phyloP scores from a whole-genome alignment of 2,329 filamentous ascomycete species.

The Bertia moriformis region DNA sequence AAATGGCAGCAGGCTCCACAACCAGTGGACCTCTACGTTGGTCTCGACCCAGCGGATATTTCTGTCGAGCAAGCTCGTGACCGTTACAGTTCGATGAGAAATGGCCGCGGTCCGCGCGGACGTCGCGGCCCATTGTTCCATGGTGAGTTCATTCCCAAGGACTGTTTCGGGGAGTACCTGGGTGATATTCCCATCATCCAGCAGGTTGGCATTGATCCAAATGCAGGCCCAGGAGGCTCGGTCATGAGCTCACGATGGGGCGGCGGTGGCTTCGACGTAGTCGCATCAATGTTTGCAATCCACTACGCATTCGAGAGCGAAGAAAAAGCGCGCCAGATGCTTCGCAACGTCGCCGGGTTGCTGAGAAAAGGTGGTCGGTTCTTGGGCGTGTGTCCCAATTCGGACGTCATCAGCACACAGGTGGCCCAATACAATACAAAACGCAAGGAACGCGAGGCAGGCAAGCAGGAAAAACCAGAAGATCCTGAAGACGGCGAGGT shows the following conservation, averaged over 20 bases:
- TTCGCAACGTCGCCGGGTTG: conserved; percentile 77
- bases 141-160: conserved; percentile 75
- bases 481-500: conserved; percentile 26
- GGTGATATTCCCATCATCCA: conserved; percentile 68
- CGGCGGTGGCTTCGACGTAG: conserved; percentile 79
- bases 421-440: conserved; percentile 65
- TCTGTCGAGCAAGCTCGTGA: conserved; percentile 83
- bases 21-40: conserved; percentile 80
- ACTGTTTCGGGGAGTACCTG: conserved; percentile 78
- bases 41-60: conserved; percentile 80
- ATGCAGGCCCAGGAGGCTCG: conserved; percentile 19
- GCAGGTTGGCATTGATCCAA: conserved; percentile 71
- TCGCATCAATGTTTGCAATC: conserved; percentile 99
- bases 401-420: conserved; percentile 68
- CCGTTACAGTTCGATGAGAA: conserved; percentile 62
- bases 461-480: conserved; percentile 13
- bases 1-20: conserved; percentile 97
- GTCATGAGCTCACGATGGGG: conserved; percentile 37
- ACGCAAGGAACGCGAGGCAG: conserved; percentile 15
- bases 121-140: conserved; percentile 53
- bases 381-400: conserved; percentile 93
- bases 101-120: conserved; percentile 29
- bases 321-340: conserved; percentile 77
- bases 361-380: conserved; percentile 90
- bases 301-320: conserved; percentile 96